phyloP scores from a whole-genome alignment of 768 basidiomycete genomes.

The Kwoniella heveanensis region DNA sequence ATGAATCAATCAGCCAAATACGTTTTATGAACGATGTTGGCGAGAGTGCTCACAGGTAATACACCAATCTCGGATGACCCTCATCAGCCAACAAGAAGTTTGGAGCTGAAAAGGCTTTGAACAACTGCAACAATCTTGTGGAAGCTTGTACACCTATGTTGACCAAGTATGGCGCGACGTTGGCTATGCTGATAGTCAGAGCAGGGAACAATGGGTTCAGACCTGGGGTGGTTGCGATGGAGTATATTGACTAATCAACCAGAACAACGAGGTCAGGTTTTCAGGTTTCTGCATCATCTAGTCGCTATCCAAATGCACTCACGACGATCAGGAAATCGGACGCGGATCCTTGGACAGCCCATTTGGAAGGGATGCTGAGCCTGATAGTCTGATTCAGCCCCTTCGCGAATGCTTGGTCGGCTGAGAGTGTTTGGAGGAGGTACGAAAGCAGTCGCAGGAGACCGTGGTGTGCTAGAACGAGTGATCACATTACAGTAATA shows the following conservation, averaged over 20 bases:
- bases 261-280: background rate
- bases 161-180: conserved; percentile 82
- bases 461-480: conserved; percentile 76
- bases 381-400: conserved; percentile 66
- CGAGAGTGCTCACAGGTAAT: conserved; percentile 68
- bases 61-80: conserved; percentile 88
- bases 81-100: conserved; percentile 88
- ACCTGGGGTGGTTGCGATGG: conserved; percentile 84
- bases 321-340: conserved; percentile 89
- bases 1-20: background rate
- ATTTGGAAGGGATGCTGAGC: conserved; percentile 72
- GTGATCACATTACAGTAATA: background rate
- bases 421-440: conserved; percentile 85
- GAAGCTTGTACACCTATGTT: conserved; percentile 78
- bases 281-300: background rate
- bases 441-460: conserved; percentile 86
- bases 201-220: conserved; percentile 88
- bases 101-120: conserved; percentile 87
- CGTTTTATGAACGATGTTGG: background rate
- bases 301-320: conserved; percentile 44
- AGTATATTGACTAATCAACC: conserved; percentile 82
- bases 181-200: conserved; percentile 83
- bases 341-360: conserved; percentile 69
- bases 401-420: conserved; percentile 75
- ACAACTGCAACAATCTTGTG: conserved; percentile 80